Evolutionary conservation across 331 rosid species (phyloP), one percentile per base, ranked within the genome.

Genomic region (Acacia concinna): DNA sequence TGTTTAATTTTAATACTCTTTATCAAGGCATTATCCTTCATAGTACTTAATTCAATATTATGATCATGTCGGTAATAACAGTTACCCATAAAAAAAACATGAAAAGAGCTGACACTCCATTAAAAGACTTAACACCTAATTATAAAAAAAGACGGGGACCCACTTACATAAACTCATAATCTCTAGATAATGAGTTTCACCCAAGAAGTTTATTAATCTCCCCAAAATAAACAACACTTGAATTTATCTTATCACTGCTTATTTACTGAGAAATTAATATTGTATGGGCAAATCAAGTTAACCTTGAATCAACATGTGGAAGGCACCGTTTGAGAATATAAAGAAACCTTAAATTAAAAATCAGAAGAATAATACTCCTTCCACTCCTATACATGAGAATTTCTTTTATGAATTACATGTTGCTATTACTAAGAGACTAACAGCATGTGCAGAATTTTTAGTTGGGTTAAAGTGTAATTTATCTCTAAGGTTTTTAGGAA

Each of bases 281-380:
- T 44, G 47, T 4, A 2, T 4, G 4, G 49, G 13, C 13, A 3
- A 43, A 12, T 43, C 17, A 43, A 12, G 49, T 43, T 13, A 43
- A 43, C 17, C 52, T 3, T 4, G n/a, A 46, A 46, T 46, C 52
- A 46, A 15, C 52, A 44, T 3, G 51, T 12, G 17, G 4, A 10
- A 44, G 51, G 51, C 51, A 44, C 9, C 1, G 43, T 40, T 40
- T 44, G 51, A 5, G 51, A 44, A 47, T 47, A 47, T 47, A 17
- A 14, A 4, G 18, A 47, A 15, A 47, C 7, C n/a, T 47, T 47
- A 47, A 47, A 47, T 17, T 68, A 73, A 56, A 59, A 59, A 17
- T 34, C 75, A 80, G 60, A 60, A 40, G 47, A 77, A 67, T 77
- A 78, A 68, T 64, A 82, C 69, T 28, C 43, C 43, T 0, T 40